Evolutionary conservation across 257 asterid genomes (phyloP).

Genomic region (Asclepias syriaca): DNA sequence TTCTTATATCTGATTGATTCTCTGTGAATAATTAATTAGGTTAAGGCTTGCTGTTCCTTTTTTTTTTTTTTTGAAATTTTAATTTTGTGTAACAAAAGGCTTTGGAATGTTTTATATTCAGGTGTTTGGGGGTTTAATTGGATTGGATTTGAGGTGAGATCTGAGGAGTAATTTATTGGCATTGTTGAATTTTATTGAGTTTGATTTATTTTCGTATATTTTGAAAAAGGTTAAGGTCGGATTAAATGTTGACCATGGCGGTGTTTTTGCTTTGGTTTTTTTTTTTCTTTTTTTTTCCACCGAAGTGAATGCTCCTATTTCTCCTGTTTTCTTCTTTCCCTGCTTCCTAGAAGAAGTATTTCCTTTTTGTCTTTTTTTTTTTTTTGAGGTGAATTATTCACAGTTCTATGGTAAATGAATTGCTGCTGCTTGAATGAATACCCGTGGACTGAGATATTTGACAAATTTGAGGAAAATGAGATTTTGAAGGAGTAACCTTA

Average conservation of each 20-base stretch:
- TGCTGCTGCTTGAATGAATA: neutral
- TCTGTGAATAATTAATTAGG: neutral
- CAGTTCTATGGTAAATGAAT: neutral
- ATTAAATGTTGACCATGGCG: neutral
- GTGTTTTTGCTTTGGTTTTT: slow-evolving; percentile 7
- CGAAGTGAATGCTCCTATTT: neutral
- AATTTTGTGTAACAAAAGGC: neutral
- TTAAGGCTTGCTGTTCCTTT: neutral
- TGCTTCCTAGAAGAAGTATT: too few relatives aligned
- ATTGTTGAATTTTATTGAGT: slow-evolving; percentile 19
- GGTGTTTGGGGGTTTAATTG: slow-evolving; percentile 8
- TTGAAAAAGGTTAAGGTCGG: neutral
- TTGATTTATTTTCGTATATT: neutral
- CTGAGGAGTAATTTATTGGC: slow-evolving; percentile 21
- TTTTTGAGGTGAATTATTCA: neutral
- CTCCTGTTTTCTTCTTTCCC: neutral
- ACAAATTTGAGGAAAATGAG: neutral
- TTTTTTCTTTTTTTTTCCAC: neutral
- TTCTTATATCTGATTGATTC: neutral
- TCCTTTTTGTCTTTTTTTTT: neutral
- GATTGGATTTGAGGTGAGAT: slow-evolving; percentile 26
- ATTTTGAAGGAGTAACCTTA: neutral
- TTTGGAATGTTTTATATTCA: neutral
- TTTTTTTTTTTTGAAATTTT: neutral
- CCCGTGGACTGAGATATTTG: neutral